phyloP scores from a whole-genome alignment of 495 filamentous ascomycete species.

The Acidiella bohemica region DNA sequence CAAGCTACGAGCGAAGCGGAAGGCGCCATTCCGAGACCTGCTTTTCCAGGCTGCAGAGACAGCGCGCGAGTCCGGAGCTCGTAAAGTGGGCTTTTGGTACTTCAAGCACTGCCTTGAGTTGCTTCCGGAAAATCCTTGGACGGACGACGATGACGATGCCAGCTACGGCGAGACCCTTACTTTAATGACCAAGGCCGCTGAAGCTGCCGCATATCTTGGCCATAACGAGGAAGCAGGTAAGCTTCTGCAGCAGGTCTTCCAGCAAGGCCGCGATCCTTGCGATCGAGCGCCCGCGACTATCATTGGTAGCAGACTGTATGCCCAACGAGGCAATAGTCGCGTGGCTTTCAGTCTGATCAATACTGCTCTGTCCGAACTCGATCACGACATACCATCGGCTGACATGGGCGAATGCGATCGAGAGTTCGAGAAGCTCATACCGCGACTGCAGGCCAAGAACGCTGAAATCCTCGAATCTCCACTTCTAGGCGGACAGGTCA shows the following conservation, averaged over 20 bases:
- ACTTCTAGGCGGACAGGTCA: neutral
- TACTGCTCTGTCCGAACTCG: slow-evolving; percentile 53
- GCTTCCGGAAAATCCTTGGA: slow-evolving; percentile 67
- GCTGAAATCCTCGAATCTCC: neutral
- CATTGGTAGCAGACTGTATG: slow-evolving; percentile 59
- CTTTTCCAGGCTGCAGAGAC: slow-evolving; percentile 63
- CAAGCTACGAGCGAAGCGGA: slow-evolving; percentile 42
- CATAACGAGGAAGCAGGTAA: slow-evolving; percentile 48
- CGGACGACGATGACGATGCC: slow-evolving; percentile 47
- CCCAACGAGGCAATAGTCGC: slow-evolving; percentile 54
- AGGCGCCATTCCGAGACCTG: slow-evolving; percentile 54
- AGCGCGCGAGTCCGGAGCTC: slow-evolving; percentile 65
- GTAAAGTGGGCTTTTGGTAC: slow-evolving; percentile 64
- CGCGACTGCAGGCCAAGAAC: slow-evolving; percentile 42
- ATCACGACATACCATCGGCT: slow-evolving; percentile 46
- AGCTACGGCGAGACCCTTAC: slow-evolving; percentile 74
- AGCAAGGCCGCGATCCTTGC: slow-evolving; percentile 48
- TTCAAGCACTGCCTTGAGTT: slow-evolving; percentile 61
- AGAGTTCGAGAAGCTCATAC: slow-evolving; percentile 48
- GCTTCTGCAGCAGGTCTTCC: slow-evolving; percentile 51
- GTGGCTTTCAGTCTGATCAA: slow-evolving; percentile 55
- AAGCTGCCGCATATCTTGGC: slow-evolving; percentile 65
- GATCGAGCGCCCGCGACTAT: slow-evolving; percentile 72
- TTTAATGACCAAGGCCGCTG: slow-evolving; percentile 61
- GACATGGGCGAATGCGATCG: slow-evolving; percentile 64